These are phyloP conservation scores for Cutaneotrichosporon spelunceum DNA, from an alignment of 1,284 basidiomycete species.

Conservation along the genomic window DNA sequence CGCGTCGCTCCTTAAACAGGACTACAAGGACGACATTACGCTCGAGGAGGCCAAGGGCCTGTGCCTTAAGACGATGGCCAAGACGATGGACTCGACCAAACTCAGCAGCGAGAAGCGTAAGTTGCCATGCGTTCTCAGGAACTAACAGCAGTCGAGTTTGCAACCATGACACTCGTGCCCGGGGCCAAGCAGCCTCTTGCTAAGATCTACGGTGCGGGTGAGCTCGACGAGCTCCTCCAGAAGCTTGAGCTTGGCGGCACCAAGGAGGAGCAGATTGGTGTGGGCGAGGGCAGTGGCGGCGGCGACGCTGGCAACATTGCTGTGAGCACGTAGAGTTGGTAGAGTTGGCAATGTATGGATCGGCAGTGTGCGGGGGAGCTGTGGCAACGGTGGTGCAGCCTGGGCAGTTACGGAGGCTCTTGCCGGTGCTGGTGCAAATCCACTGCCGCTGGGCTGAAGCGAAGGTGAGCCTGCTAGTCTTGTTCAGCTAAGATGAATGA, in stretches of 20 bases:
- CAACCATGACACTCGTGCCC: constrained; percentile 81
- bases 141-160: constrained; percentile 76
- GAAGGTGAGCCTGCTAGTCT: too few species aligned
- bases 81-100: constrained; percentile 98
- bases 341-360: constrained; percentile 3
- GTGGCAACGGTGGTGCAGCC: too few species aligned
- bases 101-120: constrained; percentile 89
- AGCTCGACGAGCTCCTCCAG: constrained; percentile 82
- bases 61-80: constrained; percentile 92
- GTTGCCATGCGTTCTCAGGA: constrained; percentile 44
- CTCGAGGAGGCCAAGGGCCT: constrained; percentile 89
- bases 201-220: constrained; percentile 86
- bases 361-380: background rate
- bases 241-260: constrained; percentile 81
- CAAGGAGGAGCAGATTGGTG: constrained; percentile 59
- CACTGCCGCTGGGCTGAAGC: too few species aligned
- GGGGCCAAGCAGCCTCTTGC: constrained; percentile 74
- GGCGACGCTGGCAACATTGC: constrained; percentile 48
- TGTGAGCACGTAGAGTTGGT: constrained; percentile 39
- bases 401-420: too few species aligned
- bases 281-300: constrained; percentile 49
- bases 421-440: too few species aligned
- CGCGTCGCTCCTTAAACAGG: constrained; percentile 80
- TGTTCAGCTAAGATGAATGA: too few species aligned
- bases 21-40: constrained; percentile 92